Base-by-base conservation (phyloP, 495 filamentous ascomycete genomes). In the Pseudevernia furfuracea region DNA sequence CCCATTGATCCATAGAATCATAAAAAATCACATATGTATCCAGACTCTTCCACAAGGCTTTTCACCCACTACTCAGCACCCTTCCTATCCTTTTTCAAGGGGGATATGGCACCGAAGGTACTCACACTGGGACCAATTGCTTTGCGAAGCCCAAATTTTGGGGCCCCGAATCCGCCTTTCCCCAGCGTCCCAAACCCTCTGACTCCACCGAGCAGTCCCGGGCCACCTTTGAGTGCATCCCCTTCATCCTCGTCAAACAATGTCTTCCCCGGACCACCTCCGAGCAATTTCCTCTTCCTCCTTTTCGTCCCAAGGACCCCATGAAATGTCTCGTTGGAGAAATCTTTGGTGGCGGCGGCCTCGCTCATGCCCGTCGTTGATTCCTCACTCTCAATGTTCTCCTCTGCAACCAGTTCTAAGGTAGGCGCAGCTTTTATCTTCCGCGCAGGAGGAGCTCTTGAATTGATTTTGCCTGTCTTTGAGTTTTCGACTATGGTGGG, bases 181-280 rank as follows among this genome's bases (percentile, higher is more conserved):
- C 68, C 69, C 62, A 65, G 21, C 21, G 65, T 37, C 44, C 68
- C 67, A 72, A 65, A 65, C 58, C 67, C 66, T 70, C 60, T 65
- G 38, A 57, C 52, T 9, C 62, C 72, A 11, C 67, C 69, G 61
- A 75, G 69, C 21, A 73, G 34, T 8, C 70, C 77, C 67, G 69
- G 73, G 28, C 60, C 66, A 60, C 43, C 72, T 70, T 58, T 74
- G 43, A 73, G 77, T 28, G 68, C 69, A 62, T 85, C 82, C 0
- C 78, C 85, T 4, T 89, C 90, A 17, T 91, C 91, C 1, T 88
- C 90, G 56, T 92, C 89, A 69, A 94, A 89, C 23, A 94, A 67
- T 36, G 81, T 89, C 72, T 84, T 88, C 46, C 83, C 82, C 10
- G 80, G 74, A 46, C 79, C 80, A 25, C 77, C 78, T 17, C 85